Evolutionary conservation across 306 rosid genomes (phyloP).

Genomic region (Cyamopsis tetragonoloba): DNA sequence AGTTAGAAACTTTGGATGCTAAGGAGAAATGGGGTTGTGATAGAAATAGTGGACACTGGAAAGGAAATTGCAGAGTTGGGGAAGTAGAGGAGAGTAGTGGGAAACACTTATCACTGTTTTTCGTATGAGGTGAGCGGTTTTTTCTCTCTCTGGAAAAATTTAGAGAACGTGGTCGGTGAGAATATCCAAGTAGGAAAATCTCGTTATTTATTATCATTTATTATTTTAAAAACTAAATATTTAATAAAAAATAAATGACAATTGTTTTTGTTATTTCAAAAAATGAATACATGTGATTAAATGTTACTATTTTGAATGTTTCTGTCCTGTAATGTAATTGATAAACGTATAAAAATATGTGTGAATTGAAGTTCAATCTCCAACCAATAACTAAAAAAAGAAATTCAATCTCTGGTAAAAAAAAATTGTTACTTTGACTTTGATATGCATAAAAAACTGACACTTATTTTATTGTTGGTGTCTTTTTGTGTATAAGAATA

Average conservation of each 20-base stretch:
- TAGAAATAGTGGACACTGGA: background rate
- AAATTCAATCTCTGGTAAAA: too few relatives aligned
- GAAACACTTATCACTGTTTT: constrained; percentile 16
- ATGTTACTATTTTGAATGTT: too few relatives aligned
- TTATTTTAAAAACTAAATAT: too few relatives aligned
- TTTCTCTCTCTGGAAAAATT: background rate
- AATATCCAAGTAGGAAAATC: background rate
- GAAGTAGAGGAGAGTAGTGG: constrained; percentile 15
- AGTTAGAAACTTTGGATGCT: constrained; percentile 13
- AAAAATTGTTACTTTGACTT: background rate
- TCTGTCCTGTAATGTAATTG: too few relatives aligned
- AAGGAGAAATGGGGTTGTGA: background rate
- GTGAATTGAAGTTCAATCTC: too few relatives aligned
- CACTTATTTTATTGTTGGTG: too few relatives aligned
- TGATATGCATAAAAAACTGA: background rate
- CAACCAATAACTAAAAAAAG: too few relatives aligned
- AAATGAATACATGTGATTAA: too few relatives aligned
- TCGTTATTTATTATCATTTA: background rate
- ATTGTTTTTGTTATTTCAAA: too few relatives aligned
- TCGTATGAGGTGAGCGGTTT: constrained; percentile 16
- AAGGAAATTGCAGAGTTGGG: background rate
- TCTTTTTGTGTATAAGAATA: too few relatives aligned
- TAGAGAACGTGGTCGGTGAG: background rate
- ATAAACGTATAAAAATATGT: too few relatives aligned
- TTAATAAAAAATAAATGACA: too few relatives aligned